Evolutionary conservation across 495 filamentous ascomycete genomes (phyloP), one percentile per base, ranked within the genome.

Genomic region (Cenococcum geophilum): DNA sequence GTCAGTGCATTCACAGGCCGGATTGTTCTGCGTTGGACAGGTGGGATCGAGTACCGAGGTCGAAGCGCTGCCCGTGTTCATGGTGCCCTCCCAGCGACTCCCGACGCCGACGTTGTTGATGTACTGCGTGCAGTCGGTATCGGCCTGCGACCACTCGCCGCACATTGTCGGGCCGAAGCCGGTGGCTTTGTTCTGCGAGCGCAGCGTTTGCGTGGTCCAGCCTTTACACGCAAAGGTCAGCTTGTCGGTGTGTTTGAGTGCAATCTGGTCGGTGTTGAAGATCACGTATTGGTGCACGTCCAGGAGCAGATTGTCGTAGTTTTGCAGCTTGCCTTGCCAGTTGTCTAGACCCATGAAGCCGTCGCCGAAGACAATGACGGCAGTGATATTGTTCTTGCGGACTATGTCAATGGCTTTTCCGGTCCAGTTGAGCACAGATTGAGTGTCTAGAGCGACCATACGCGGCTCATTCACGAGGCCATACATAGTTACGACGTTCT

Each of bases 111-210:
- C 90, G 72, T 97, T 91, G 73, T 95, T 97, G 60, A 99, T 80
- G 69, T 91, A 84, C 64, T 80, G 63, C 1, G 90, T 83, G 76
- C 95, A 99, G 76, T 99, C 95, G 12, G 95, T 97, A 71, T 99
- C 95, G 47, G 95, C 92, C 79, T 97, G 93, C 3, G 86, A 90
- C 90, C 91, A 99, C 80, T 99, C 95, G 67, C 92, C 95, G 71
- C 92, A 89, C 56, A 97, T 84, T n/a, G 92, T 97, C 5, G 93
- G 93, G 0, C 95, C 95, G 79, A 91, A 99, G 42, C 93, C 95
- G 8, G 85, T 89, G 14, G 79, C 71, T 1, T 79, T 84, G 73
- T 86, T 79, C 74, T 89, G 84, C 72, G 85, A 87, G 53, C 78
- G 74, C 59, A 78, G 61, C 50, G 90, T 83, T 82, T 97, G 92